phyloP scores from a whole-genome alignment of 2,329 filamentous ascomycete species.

The Venturia carpophila region DNA sequence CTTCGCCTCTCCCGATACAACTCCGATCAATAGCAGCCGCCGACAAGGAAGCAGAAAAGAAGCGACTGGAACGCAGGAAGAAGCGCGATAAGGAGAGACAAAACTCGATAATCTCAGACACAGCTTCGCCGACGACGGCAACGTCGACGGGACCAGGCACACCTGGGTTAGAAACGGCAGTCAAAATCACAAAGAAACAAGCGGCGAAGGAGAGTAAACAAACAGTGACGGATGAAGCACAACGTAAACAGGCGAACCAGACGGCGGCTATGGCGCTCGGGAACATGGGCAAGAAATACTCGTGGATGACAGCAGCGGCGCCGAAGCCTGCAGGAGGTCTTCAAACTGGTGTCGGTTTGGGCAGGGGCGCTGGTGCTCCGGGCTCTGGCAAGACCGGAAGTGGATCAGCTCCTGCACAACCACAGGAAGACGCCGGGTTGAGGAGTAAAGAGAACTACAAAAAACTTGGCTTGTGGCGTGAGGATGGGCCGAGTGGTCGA shows the following conservation, averaged over 20 bases:
- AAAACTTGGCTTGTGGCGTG: conserved; percentile 47
- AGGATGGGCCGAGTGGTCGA: conserved; percentile 67
- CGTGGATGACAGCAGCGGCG: conserved; percentile 55
- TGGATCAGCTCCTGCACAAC: background rate
- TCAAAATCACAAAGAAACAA: conserved; percentile 76
- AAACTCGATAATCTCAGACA: conserved; percentile 23
- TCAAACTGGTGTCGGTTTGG: conserved; percentile 15
- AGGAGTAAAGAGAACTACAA: conserved; percentile 12
- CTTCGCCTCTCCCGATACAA: conserved; percentile 39
- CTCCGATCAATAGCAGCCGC: conserved; percentile 56
- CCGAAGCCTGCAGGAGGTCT: background rate
- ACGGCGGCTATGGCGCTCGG: conserved; percentile 73
- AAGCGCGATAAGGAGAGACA: conserved; percentile 31
- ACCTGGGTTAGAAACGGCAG: conserved; percentile 23
- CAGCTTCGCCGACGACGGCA: conserved; percentile 26
- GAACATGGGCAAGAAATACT: conserved; percentile 61
- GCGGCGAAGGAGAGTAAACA: conserved; percentile 65
- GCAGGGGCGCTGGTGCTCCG: background rate
- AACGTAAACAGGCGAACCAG: conserved; percentile 73
- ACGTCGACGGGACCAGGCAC: conserved; percentile 24
- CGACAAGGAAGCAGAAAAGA: conserved; percentile 67
- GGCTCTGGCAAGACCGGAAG: background rate
- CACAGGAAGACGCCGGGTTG: conserved; percentile 15
- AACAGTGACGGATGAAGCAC: conserved; percentile 64
- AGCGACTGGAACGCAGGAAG: conserved; percentile 40